phyloP scores from a whole-genome alignment of 2,329 filamentous ascomycete species.

The Aspergillus sp. region DNA sequence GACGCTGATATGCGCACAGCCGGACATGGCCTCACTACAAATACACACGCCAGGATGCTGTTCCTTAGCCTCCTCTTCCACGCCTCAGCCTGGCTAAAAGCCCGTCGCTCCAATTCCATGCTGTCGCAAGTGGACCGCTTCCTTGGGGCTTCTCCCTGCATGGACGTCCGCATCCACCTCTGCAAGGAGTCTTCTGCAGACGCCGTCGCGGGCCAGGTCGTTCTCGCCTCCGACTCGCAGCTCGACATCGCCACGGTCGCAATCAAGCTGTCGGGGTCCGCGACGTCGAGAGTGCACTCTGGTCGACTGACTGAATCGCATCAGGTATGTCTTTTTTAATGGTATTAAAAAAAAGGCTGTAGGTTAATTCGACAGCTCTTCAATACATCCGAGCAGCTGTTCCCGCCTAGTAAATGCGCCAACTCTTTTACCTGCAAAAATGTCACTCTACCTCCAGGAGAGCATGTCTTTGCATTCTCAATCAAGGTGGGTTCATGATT shows the following conservation, averaged over 20 bases:
- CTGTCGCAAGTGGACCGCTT: neutral
- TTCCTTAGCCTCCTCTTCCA: neutral
- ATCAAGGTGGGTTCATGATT: constrained; percentile 3
- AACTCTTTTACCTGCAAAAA: neutral
- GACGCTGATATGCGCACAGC: neutral
- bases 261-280: constrained; percentile 14
- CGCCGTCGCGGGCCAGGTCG: constrained; percentile 16
- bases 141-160: neutral
- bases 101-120: neutral
- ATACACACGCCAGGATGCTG: neutral
- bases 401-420: constrained; percentile 7
- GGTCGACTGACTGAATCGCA: constrained; percentile 13
- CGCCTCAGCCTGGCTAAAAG: neutral
- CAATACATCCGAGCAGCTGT: constrained; percentile 4
- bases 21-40: neutral
- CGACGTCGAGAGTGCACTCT: constrained; percentile 14
- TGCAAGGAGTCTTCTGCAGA: constrained; percentile 8
- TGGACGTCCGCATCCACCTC: constrained; percentile 14
- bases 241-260: constrained; percentile 15
- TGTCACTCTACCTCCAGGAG: constrained; percentile 4
- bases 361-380: constrained; percentile 8
- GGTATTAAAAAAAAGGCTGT: too few relatives aligned
- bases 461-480: constrained; percentile 13
- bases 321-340: constrained; percentile 4
- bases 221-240: constrained; percentile 11